Evolutionary conservation across 352 stramenopile species (phyloP), one percentile per base, ranked within the genome.

Genomic region (Elongisporangium undulatum): DNA sequence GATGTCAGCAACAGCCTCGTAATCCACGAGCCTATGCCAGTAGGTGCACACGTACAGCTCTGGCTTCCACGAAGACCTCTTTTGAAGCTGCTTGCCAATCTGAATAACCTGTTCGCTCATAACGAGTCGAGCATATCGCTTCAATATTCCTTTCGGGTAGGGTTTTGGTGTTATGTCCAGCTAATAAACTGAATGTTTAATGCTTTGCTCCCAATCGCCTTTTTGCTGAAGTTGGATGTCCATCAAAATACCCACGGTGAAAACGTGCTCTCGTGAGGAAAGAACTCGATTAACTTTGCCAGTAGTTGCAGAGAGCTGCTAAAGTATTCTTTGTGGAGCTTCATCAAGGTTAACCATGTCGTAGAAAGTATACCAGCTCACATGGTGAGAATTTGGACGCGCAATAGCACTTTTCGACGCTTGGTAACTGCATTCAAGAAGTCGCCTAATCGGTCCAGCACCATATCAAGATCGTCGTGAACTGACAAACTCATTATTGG

Each of bases 321-420:
- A 49, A 86, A 79, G 41, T 79, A 68, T 8, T 76, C 67, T 56
- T 76, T 63, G 16, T 92, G 80, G 66, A 3, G 83, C 72, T 53
- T 68, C 70, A 5, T 48, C 34, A 24, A 92, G 62, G 38, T 87
- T 80, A 51, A 76, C 74, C 22, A 62, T 24, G 48, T 89, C 81
- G 55, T 81, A 82, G 2, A 75, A 85, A 3, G 53, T 24, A 55
- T 92, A 76, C 83, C 83, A 92, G 7, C 71, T 56, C 73, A 79
- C 79, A 71, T 90, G 80, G 58, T 92, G 83, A 21, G 68, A 72
- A 58, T 89, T 82, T 2, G 79, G 80, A 20, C 90, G 71, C 4
- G 66, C 56, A 13, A 82, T 49, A 4, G 64, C 57, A 55, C 59
- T 34, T 51, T 51, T 61, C 3, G 41, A 61, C 0, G 55, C 57